phyloP scores from a whole-genome alignment of 805 yeast genomes.

The Yarrowia osloensis region DNA sequence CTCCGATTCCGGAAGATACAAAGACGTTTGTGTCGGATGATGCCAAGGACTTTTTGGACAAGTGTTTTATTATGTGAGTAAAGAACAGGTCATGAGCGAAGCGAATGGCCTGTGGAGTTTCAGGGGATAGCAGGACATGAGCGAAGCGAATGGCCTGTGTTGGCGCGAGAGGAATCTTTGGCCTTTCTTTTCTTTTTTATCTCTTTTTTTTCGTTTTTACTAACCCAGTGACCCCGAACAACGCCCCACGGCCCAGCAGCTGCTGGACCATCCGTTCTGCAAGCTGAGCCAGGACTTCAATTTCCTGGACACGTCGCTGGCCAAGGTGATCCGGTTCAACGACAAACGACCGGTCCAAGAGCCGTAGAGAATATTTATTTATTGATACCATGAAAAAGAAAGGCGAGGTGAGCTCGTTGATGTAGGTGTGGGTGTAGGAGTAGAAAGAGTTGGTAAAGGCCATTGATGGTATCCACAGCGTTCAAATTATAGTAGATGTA shows the following conservation, averaged over 20 bases:
- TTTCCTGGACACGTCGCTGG: conserved; percentile 58
- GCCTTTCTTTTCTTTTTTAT: not conserved
- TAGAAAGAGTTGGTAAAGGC: too few relatives aligned
- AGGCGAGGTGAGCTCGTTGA: too few relatives aligned
- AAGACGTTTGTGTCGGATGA: conserved; percentile 58
- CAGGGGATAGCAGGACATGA: too few relatives aligned
- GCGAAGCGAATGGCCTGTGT: not conserved
- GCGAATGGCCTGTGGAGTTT: not conserved
- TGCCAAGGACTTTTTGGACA: conserved; percentile 71
- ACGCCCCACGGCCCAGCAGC: conserved; percentile 80
- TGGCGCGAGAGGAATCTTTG: not conserved
- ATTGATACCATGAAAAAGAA: conserved; percentile 10
- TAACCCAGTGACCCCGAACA: conserved; percentile 60
- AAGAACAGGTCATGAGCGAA: not conserved
- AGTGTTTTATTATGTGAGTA: conserved; percentile 56
- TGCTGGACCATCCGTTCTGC: conserved; percentile 59
- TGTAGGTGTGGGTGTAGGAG: too few relatives aligned
- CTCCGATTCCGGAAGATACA: conserved; percentile 95
- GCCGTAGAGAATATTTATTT: not conserved
- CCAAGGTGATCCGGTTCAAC: conserved; percentile 51
- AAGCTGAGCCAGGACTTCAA: conserved; percentile 47
- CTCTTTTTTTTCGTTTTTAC: conserved; percentile 35
- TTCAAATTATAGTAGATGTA: too few relatives aligned
- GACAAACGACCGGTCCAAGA: conserved; percentile 31
- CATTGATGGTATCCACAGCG: too few relatives aligned